Conservation (phyloP, 1,284 basidiomycete genomes). For the Stygiomarasmius scandens region DNA sequence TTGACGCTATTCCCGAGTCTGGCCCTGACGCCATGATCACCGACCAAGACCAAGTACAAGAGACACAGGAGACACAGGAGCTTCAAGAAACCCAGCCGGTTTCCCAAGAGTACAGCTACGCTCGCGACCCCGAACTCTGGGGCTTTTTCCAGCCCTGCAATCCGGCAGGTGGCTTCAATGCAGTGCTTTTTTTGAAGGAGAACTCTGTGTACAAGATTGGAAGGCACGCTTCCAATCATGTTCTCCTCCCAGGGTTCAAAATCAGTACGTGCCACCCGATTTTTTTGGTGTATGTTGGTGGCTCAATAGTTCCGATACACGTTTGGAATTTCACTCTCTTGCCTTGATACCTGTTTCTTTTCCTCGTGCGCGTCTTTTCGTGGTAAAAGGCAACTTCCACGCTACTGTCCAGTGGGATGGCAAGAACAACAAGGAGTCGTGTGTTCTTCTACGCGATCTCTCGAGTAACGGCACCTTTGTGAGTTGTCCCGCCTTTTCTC, state of each 20-base stretch:
- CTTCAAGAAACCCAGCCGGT: not conserved
- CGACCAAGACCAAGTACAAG: not conserved
- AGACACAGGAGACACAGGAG: not conserved
- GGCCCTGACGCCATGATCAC: not conserved
- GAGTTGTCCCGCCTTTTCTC: constrained; percentile 33
- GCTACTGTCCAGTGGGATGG: constrained; percentile 71
- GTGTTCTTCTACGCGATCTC: constrained; percentile 68
- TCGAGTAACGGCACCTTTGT: constrained; percentile 90
- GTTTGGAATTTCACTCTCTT: not conserved
- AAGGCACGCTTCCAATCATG: constrained; percentile 51
- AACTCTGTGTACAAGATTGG: constrained; percentile 49
- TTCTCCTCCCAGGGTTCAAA: constrained; percentile 65
- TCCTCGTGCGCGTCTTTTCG: not conserved
- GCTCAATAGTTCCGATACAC: not conserved
- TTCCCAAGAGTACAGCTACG: not conserved
- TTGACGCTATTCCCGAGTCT: not conserved
- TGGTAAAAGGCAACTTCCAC: constrained; percentile 62
- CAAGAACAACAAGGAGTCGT: constrained; percentile 47
- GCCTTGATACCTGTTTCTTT: not conserved
- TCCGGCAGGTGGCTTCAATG: not conserved
- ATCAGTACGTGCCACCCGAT: constrained; percentile 61
- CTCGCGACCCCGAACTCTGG: constrained; percentile 3
- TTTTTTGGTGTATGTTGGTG: constrained; percentile 5
- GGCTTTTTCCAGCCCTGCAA: not conserved
- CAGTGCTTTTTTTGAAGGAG: constrained; percentile 1